These are phyloP conservation scores for Ramalina intermedia DNA, from an alignment of 495 filamentous ascomycete genomes.

Conservation along the genomic window DNA sequence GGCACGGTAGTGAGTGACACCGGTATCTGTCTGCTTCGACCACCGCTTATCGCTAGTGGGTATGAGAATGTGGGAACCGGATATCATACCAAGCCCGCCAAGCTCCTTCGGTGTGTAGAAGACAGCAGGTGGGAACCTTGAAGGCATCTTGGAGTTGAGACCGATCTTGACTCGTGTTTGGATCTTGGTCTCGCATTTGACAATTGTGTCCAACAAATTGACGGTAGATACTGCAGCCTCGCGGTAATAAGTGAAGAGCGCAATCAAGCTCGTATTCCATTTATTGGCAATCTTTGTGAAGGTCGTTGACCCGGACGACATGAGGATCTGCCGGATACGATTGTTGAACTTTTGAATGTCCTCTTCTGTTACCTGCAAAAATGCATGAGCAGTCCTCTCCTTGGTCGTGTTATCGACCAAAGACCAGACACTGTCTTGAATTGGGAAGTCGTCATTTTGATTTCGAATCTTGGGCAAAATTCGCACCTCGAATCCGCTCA, in stretches of 20 bases:
- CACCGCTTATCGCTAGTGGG: constrained; percentile 96
- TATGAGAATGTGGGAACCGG: constrained; percentile 95
- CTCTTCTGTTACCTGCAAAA: constrained; percentile 95
- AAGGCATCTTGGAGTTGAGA: constrained; percentile 99
- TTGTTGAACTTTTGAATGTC: constrained; percentile 99
- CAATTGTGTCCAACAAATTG: constrained; percentile 90
- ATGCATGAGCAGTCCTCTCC: constrained; percentile 93
- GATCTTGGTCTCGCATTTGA: constrained; percentile 99
- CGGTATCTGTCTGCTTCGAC: constrained; percentile 95
- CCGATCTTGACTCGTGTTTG: constrained; percentile 99
- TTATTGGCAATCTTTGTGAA: constrained; percentile 99
- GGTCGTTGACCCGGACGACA: constrained; percentile 96
- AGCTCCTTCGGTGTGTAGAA: constrained; percentile 99
- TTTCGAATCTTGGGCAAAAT: constrained; percentile 95
- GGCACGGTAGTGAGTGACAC: constrained; percentile 91
- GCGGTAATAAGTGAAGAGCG: constrained; percentile 98
- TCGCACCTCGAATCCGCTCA: constrained; percentile 96
- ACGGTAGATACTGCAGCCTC: constrained; percentile 97
- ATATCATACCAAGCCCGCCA: constrained; percentile 97
- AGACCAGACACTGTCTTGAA: constrained; percentile 97
- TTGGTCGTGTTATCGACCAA: constrained; percentile 92
- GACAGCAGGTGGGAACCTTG: constrained; percentile 94
- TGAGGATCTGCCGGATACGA: constrained; percentile 93
- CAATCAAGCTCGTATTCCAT: constrained; percentile 97
- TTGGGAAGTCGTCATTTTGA: constrained; percentile 86